phyloP scores from a whole-genome alignment of 768 basidiomycete species.

The Favolaschia claudopus region DNA sequence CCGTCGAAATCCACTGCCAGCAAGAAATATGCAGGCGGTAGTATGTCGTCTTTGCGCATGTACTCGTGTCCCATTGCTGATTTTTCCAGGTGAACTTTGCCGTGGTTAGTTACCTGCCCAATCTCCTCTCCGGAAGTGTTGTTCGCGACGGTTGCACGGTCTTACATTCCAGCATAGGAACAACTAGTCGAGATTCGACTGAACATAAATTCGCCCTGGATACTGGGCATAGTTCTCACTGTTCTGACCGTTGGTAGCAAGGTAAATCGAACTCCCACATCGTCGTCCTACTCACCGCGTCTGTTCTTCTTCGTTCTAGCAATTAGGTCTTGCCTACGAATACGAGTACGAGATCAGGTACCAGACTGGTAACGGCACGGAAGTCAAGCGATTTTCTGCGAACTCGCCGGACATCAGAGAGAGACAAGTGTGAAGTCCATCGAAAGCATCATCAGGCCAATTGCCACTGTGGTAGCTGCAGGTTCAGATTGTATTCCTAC shows the following conservation, averaged over 20 bases:
- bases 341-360: conserved; percentile 15
- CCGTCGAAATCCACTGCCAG: background rate
- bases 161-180: background rate
- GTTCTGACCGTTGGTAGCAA: conserved; percentile 1
- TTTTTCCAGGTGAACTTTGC: conserved; percentile 10
- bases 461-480: no score
- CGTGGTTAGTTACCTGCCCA: background rate
- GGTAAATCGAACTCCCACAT: background rate
- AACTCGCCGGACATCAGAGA: conserved; percentile 19
- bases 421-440: no score
- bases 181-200: conserved; percentile 21
- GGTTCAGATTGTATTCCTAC: no score
- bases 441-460: no score
- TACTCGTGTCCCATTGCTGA: background rate
- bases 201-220: conserved; percentile 18
- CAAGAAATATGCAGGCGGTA: conserved; percentile 4
- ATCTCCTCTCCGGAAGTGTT: background rate
- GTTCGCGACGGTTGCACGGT: background rate
- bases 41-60: background rate
- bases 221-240: conserved; percentile 8
- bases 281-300: background rate
- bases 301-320: background rate
- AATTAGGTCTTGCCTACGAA: background rate
- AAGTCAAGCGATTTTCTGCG: background rate
- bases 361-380: background rate